Evolutionary conservation across 371 early-diverging fungal genomes (phyloP).

Genomic region (Rhizopus arrhizus): DNA sequence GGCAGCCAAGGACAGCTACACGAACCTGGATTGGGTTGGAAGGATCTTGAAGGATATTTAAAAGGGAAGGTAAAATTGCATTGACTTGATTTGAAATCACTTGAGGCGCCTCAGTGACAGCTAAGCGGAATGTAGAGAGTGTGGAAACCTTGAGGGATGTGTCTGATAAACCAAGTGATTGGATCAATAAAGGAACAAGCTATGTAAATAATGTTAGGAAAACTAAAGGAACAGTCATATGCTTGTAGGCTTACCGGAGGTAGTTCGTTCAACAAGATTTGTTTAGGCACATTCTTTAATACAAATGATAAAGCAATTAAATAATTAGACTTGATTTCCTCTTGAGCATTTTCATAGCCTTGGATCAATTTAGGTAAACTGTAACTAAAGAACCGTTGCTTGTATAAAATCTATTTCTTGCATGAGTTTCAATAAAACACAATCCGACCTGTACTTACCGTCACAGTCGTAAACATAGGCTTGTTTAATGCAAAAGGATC

Average conservation of each 20-base stretch:
- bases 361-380: slow-evolving; percentile 71
- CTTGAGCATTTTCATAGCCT: slow-evolving; percentile 52
- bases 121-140: slow-evolving; percentile 72
- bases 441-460: slow-evolving; percentile 40
- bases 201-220: slow-evolving; percentile 17
- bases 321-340: slow-evolving; percentile 65
- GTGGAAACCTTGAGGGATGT: slow-evolving; percentile 73
- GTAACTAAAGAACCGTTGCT: slow-evolving; percentile 80
- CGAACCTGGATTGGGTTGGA: slow-evolving; percentile 59
- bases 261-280: slow-evolving; percentile 76
- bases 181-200: slow-evolving; percentile 77
- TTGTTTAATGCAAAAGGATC: slow-evolving; percentile 71
- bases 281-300: slow-evolving; percentile 79
- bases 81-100: slow-evolving; percentile 63
- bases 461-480: slow-evolving; percentile 67
- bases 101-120: slow-evolving; percentile 60
- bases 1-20: slow-evolving; percentile 69
- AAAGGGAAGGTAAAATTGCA: slow-evolving; percentile 51
- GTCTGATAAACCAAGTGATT: slow-evolving; percentile 66
- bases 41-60: slow-evolving; percentile 40
- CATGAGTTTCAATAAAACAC: not conserved
- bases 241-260: slow-evolving; percentile 58
- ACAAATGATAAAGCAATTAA: slow-evolving; percentile 83
- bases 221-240: not conserved
- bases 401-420: slow-evolving; percentile 65